A percentile compares a stretch with the other conserved stretches of the same genome.
Evolutionary conservation across 1,284 basidiomycete genomes (phyloP).

Genomic region (Melampsora americana): DNA sequence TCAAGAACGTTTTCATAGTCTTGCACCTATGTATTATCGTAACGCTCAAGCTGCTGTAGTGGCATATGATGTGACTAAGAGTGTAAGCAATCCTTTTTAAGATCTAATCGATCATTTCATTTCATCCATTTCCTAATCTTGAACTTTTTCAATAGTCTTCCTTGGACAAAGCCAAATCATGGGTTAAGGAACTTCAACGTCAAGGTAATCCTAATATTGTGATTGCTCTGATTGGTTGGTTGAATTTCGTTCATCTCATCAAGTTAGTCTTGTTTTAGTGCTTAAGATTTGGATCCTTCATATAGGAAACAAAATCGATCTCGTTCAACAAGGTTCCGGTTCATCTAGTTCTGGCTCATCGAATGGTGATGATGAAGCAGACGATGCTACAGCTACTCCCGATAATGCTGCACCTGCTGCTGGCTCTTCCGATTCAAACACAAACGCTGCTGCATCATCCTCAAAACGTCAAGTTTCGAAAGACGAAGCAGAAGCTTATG

Average conservation of each 20-base stretch:
- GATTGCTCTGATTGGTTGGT: conserved; percentile 74
- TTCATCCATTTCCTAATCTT: neutral
- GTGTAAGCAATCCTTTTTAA: conserved; percentile 50
- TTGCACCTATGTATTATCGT: conserved; percentile 96
- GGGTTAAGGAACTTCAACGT: conserved; percentile 98
- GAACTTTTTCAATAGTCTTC: conserved; percentile 60
- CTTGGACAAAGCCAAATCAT: conserved; percentile 97
- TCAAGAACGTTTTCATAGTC: conserved; percentile 88
- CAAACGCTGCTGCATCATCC: conserved; percentile 64
- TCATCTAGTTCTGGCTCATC: conserved; percentile 58
- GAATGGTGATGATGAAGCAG: conserved; percentile 69
- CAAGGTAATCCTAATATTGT: conserved; percentile 99
- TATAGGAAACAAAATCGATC: conserved; percentile 66
- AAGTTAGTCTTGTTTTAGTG: neutral
- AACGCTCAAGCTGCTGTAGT: conserved; percentile 98
- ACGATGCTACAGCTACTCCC: conserved; percentile 79
- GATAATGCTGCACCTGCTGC: conserved; percentile 56
- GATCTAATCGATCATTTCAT: neutral
- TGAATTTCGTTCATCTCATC: neutral
- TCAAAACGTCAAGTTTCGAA: conserved; percentile 74
- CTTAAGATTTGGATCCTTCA: neutral
- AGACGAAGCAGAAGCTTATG: conserved; percentile 94
- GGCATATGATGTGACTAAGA: conserved; percentile 94
- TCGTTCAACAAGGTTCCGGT: conserved; percentile 52
- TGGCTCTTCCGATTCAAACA: conserved; percentile 54